Conservation (phyloP, 495 filamentous ascomycete species). For the Amorphotheca resinae region DNA sequence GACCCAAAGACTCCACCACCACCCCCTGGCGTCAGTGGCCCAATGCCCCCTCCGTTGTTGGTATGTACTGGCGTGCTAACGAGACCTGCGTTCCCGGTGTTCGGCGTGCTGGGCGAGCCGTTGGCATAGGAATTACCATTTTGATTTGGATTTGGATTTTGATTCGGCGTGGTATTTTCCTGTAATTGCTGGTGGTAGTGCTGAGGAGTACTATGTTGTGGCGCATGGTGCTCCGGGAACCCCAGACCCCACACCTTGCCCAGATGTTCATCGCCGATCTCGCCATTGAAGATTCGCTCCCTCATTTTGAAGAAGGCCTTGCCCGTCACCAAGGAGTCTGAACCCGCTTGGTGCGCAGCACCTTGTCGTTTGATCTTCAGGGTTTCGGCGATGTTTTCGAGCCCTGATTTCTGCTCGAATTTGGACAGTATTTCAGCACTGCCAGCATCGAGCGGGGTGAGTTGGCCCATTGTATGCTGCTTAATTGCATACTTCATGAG, state of each 20-base stretch:
- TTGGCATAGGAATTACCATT: constrained; percentile 27
- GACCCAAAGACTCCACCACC: constrained; percentile 50
- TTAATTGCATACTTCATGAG: constrained; percentile 65
- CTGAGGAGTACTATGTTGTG: constrained; percentile 22
- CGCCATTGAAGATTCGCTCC: constrained; percentile 72
- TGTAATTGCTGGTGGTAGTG: constrained; percentile 23
- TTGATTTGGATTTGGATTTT: too few species aligned
- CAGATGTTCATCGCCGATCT: constrained; percentile 61
- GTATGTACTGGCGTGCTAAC: constrained; percentile 47
- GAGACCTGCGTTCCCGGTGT: constrained; percentile 37
- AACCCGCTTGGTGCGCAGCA: constrained; percentile 78
- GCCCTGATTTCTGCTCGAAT: constrained; percentile 72
- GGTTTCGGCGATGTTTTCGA: constrained; percentile 88
- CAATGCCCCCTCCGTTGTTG: constrained; percentile 38
- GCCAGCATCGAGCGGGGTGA: constrained; percentile 49
- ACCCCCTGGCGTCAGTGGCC: constrained; percentile 56
- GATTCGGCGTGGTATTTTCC: constrained; percentile 34
- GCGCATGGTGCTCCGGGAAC: constrained; percentile 26
- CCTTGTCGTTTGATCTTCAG: constrained; percentile 81
- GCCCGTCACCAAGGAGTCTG: constrained; percentile 82
- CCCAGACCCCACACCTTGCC: constrained; percentile 81
- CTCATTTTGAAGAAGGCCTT: constrained; percentile 85
- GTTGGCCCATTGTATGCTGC: constrained; percentile 51
- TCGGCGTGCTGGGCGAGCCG: constrained; percentile 62
- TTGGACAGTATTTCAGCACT: constrained; percentile 59